Evolutionary conservation across 257 asterid genomes (phyloP), one percentile per base, ranked within the genome.

Genomic region (Gentiana dahurica): DNA sequence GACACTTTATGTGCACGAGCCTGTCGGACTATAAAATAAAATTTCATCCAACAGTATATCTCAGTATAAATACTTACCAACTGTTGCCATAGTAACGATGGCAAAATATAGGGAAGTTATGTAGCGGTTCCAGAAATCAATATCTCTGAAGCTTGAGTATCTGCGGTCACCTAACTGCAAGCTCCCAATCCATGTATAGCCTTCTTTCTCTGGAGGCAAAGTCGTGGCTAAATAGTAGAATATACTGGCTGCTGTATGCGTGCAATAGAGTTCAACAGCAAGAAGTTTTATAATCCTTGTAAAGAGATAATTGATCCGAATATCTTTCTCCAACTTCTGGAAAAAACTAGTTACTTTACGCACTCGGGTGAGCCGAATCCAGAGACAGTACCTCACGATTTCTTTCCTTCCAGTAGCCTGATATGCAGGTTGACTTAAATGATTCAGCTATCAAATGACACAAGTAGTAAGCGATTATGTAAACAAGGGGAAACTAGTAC

Each of bases 161-260:
- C 73, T 72, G 32, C 75, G 77, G 51, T 81, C 90, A 13, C 94
- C 94, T 71, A 85, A 49, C 69, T 60, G 65, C 49, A 85, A 68
- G 64, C 90, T 85, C 48, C 94, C 94, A 15, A 85, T 85, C 94
- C 94, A 85, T 5, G 94, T 85, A 15, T 77, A 68, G 9, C 85
- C 90, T 72, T 85, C 94, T 45, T 71, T 24, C 12, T 83, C 70
- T 24, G 85, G 79, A 70, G 94, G 94, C 62, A 85, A 72, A 63
- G 94, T 85, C 6, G 94, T 85, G 1, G 94, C 94, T 11, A 85
- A 76, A 49, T 71, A 85, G 80, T 85, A 85, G 67, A 85, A 85
- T 58, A 82, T 73, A 63, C 94, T 81, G 36, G 94, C 94, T 39
- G 91, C 94, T 1, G 91, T 79, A 66, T 85, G 94, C 11, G 94